Evolutionary conservation across 352 stramenopile species (phyloP).

Genomic region (Aphanomyces stellatus): DNA sequence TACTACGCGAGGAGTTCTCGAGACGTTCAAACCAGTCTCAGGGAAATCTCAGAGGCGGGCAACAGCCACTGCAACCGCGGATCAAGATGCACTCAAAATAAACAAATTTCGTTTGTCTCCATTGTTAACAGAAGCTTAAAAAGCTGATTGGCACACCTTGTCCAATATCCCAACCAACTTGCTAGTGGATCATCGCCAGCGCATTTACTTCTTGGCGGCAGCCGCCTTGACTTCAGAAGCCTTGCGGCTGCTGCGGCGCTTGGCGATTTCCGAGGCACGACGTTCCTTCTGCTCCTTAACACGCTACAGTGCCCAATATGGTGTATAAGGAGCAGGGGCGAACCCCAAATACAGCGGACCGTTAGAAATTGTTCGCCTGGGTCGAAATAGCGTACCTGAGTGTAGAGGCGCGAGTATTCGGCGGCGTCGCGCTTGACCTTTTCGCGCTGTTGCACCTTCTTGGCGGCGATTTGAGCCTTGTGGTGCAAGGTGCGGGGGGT

Average conservation of each 20-base stretch:
- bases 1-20: too few species aligned
- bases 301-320: slow-evolving; percentile 92
- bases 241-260: slow-evolving; percentile 97
- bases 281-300: slow-evolving; percentile 98
- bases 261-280: slow-evolving; percentile 95
- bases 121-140: slow-evolving; percentile 13
- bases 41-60: too few species aligned
- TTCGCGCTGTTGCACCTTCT: slow-evolving; percentile 81
- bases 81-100: too few species aligned
- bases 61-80: too few species aligned
- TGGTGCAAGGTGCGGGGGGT: slow-evolving; percentile 96
- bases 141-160: neutral
- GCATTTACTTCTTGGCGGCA: slow-evolving; percentile 20
- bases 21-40: too few species aligned
- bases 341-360: slow-evolving; percentile 26
- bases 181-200: neutral
- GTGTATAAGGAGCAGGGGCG: slow-evolving; percentile 85
- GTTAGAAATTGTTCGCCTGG: slow-evolving; percentile 2
- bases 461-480: slow-evolving; percentile 86
- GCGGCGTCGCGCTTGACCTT: slow-evolving; percentile 91
- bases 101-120: slow-evolving; percentile 10
- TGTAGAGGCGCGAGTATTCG: slow-evolving; percentile 97
- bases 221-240: slow-evolving; percentile 82
- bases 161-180: neutral
- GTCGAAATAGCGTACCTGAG: slow-evolving; percentile 52